Conservation (phyloP, 2,329 filamentous ascomycete genomes). For the Arthrobotrys sphaeroides region DNA sequence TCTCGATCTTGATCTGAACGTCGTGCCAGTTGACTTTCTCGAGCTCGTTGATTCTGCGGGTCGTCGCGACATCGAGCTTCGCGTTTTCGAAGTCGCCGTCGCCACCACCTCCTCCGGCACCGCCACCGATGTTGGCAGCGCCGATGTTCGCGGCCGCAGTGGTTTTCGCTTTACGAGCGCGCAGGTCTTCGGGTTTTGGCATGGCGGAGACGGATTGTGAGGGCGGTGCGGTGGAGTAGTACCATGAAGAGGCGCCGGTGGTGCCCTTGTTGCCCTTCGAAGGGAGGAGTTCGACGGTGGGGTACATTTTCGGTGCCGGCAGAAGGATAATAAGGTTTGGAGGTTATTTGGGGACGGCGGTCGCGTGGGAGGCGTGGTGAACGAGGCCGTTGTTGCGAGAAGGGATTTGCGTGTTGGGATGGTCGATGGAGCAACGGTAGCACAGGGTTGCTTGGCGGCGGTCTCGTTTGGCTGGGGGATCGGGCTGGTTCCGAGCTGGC, state of each 20-base stretch:
- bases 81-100: neutral
- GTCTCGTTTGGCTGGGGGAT: too few relatives aligned
- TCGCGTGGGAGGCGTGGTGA: conserved; percentile 2
- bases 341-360: neutral
- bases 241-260: conserved; percentile 50
- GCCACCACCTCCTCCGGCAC: neutral
- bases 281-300: conserved; percentile 48
- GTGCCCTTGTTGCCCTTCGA: conserved; percentile 37
- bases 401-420: conserved; percentile 17
- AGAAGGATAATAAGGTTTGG: neutral
- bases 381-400: conserved; percentile 3
- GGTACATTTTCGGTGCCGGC: conserved; percentile 22
- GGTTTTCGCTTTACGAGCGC: conserved; percentile 37
- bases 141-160: conserved; percentile 22
- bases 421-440: conserved; percentile 5
- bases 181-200: conserved; percentile 52
- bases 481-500: too few relatives aligned
- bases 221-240: conserved; percentile 52
- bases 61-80: conserved; percentile 41
- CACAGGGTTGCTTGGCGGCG: conserved; percentile 9
- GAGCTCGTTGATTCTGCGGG: conserved; percentile 78
- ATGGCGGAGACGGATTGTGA: conserved; percentile 53
- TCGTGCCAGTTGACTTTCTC: conserved; percentile 82
- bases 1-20: conserved; percentile 67
- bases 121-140: neutral